Evolutionary conservation across 805 yeast genomes (phyloP).

Genomic region (Lipomyces kockii): DNA sequence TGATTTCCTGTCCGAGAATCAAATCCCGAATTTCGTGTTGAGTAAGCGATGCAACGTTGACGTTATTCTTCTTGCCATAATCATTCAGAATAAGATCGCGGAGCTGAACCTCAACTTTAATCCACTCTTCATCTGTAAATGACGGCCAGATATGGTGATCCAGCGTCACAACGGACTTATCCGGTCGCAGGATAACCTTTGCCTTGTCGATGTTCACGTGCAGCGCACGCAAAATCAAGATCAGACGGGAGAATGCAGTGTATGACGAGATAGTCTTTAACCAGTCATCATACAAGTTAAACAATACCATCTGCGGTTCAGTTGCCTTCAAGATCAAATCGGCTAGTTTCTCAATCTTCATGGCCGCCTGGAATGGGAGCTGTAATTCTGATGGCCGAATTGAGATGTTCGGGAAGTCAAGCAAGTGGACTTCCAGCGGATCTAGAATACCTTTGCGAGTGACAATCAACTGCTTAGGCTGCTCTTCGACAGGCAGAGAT

Average conservation of each 20-base stretch:
- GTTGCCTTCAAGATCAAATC: slow-evolving; percentile 82
- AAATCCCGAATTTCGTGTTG: slow-evolving; percentile 93
- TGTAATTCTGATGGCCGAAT: slow-evolving; percentile 88
- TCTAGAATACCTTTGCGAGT: slow-evolving; percentile 90
- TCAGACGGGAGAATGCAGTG: slow-evolving; percentile 90
- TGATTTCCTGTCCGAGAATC: slow-evolving; percentile 90
- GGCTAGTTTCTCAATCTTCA: slow-evolving; percentile 78
- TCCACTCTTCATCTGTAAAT: slow-evolving; percentile 87
- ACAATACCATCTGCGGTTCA: slow-evolving; percentile 90
- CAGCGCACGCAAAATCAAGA: slow-evolving; percentile 80
- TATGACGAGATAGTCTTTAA: slow-evolving; percentile 76
- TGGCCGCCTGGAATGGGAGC: slow-evolving; percentile 85
- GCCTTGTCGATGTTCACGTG: slow-evolving; percentile 78
- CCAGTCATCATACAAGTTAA: slow-evolving; percentile 96
- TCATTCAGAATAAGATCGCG: slow-evolving; percentile 86
- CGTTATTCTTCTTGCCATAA: slow-evolving; percentile 82
- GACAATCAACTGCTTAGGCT: slow-evolving; percentile 88
- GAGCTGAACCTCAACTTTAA: slow-evolving; percentile 80
- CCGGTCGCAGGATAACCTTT: slow-evolving; percentile 75
- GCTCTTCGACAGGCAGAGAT: slow-evolving; percentile 89
- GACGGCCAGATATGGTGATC: slow-evolving; percentile 95
- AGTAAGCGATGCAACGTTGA: slow-evolving; percentile 83
- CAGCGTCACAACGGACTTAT: slow-evolving; percentile 66
- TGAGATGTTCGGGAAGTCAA: slow-evolving; percentile 91
- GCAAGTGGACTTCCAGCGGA: slow-evolving; percentile 95